Base-by-base conservation (phyloP, 129 eudicot species). In the Solidago caesia region DNA sequence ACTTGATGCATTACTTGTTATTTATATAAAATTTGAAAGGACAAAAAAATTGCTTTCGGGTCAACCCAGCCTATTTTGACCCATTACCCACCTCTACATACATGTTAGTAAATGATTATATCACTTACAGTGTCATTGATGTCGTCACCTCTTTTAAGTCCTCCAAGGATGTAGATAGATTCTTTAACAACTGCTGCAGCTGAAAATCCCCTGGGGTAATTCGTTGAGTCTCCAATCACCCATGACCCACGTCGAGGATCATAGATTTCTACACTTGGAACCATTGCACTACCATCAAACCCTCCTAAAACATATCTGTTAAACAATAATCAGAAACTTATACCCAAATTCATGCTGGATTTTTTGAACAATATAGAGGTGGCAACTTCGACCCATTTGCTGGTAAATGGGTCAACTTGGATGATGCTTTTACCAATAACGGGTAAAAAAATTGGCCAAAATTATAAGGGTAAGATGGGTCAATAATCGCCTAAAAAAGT, bases 281-380 rank as follows among this genome's bases (percentile, higher is more conserved):
- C 81, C 92, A 88, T 89, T 47, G 70, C 8, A n/a, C 57, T 82
- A 44, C 91, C 92, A 83, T 88, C 91, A 77, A 47, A 91, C 25
- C 96, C 97, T 56, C 96, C 97, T 52, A 89, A 11, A 10, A 84
- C 92, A 56, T 85, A 89, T 78, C 97, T 91, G 87, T 62, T 63
- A 29, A 73, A 7, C 49, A 70, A 41, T n/a, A 12, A 45, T 26
- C 47, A 26, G 61, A 15, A 46, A 47, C 29, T 60, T 73, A 47
- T 45, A 58, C 57, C 44, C 67, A 58, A 16, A 72, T 58, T 56
- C 44, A 2, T 16, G 61, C 27, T 56, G 15, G 5, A 15, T 56
- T 15, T 56, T 71, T 53, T 16, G 13, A 33, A 14, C 8, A 53
- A 70, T 12, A 0, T 51, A 69, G 43, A 51, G 33, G 48, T 51